Evolutionary conservation across 805 yeast genomes (phyloP).

Genomic region (Candida khao-thaluensis): DNA sequence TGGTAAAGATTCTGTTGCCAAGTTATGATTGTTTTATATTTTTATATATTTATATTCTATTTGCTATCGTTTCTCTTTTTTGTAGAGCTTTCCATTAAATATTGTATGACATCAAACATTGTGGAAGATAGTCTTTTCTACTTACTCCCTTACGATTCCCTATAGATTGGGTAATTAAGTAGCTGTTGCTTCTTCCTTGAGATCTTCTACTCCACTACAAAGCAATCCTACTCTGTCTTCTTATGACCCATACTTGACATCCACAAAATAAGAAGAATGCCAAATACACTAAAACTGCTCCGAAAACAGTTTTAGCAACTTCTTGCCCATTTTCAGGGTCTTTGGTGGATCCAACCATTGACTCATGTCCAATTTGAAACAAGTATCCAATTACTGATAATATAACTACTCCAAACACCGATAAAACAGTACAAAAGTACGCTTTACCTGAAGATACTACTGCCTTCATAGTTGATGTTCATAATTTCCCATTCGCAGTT

Average conservation of each 20-base stretch:
- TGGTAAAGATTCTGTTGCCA: slow-evolving; percentile 59
- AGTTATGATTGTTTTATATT: slow-evolving; percentile 29
- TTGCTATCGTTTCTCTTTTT: not conserved
- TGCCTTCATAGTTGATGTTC: slow-evolving; percentile 35
- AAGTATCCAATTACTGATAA: slow-evolving; percentile 80
- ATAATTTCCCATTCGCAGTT: slow-evolving; percentile 8
- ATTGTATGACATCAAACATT: too few species aligned
- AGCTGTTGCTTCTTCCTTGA: not conserved
- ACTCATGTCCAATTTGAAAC: slow-evolving; percentile 78
- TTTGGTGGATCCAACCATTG: slow-evolving; percentile 86
- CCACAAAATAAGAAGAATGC: slow-evolving; percentile 88
- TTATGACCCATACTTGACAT: slow-evolving; percentile 66
- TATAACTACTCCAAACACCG: slow-evolving; percentile 89
- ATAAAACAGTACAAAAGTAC: slow-evolving; percentile 90
- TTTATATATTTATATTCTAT: slow-evolving; percentile 3
- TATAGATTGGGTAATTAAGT: too few species aligned
- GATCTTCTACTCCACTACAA: slow-evolving; percentile 16
- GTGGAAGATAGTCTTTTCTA: too few species aligned
- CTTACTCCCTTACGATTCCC: too few species aligned
- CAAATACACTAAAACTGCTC: slow-evolving; percentile 82
- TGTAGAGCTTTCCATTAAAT: too few species aligned
- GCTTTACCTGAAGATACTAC: slow-evolving; percentile 70
- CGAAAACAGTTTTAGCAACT: slow-evolving; percentile 86
- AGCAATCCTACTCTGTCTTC: slow-evolving; percentile 64
- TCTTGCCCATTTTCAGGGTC: slow-evolving; percentile 94